Evolutionary conservation across 768 basidiomycete genomes (phyloP), one percentile per base, ranked within the genome.

Genomic region (button mushroom (Agaricus bisporus)): DNA sequence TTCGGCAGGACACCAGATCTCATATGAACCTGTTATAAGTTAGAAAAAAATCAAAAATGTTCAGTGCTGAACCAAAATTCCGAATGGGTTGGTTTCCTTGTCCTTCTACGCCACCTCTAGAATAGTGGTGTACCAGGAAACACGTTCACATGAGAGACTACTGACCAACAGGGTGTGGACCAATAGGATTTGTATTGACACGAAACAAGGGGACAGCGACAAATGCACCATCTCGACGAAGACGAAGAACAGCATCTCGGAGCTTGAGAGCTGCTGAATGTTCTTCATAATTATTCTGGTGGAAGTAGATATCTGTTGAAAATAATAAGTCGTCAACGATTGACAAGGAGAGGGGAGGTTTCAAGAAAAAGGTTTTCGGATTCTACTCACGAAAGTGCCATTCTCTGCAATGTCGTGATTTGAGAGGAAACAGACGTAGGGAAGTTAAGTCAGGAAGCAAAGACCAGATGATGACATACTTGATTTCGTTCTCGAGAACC

Each of bases 111-210:
- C 22, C 22, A 22, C 22, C 22, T 22, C 22, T 22, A 22, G 4
- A 32, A 11, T 32, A 8, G 32, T 32, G 11, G 32, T 32, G 32
- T 8, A 32, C 8, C 11, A 7, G 8, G 8, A 32, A 11, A 11
- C 1, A 32, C 22, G 22, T 32, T 32, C 4, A 11, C 4, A 6
- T 8, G 8, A 11, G 32, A 32, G 11, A 32, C 17, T 9, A 65
- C 83, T 61, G 56, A 83, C 88, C 88, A 48, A 82, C 79, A 3
- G 88, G 88, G 68, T 91, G 88, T 14, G 88, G 87, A 0, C 88
- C 87, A 3, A 83, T 78, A 2, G 87, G 87, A 2, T 66, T 77
- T 2, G 71, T 75, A 63, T 90, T 88, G 35, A 91, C 84, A 28
- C 84, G 76, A 63, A 78, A 85, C 25, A 86, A 72, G 7, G 88